A percentile compares a stretch with the other conserved stretches of the same genome.
phyloP scores from a whole-genome alignment of 768 basidiomycete genomes.

The Pisolithus tinctorius region DNA sequence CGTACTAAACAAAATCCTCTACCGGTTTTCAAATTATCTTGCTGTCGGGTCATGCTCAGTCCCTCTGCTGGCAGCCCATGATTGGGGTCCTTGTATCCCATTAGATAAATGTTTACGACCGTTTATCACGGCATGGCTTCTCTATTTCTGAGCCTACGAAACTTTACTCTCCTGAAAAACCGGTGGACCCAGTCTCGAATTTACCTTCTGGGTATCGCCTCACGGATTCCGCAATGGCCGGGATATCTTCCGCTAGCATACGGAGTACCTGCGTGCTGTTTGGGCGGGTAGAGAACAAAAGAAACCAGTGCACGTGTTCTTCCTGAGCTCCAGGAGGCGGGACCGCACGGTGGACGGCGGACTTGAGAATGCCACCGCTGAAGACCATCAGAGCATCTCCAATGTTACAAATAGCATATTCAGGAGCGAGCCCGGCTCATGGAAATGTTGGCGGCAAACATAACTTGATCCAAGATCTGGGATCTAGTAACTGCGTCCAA shows the following conservation, averaged over 20 bases:
- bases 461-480: too few relatives aligned
- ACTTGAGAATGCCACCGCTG: slow-evolving; percentile 57
- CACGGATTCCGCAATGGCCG: slow-evolving; percentile 41
- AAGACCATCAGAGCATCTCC: slow-evolving; percentile 58
- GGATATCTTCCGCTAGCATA: slow-evolving; percentile 46
- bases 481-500: too few relatives aligned
- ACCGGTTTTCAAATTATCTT: slow-evolving; percentile 2
- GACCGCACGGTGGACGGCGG: slow-evolving; percentile 58
- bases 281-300: slow-evolving; percentile 64
- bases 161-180: slow-evolving; percentile 35
- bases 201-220: slow-evolving; percentile 29
- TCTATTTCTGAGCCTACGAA: slow-evolving; percentile 36
- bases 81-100: slow-evolving; percentile 22
- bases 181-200: slow-evolving; percentile 32
- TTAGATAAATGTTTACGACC: neutral
- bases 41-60: slow-evolving; percentile 22
- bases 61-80: slow-evolving; percentile 25
- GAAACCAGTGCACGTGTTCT: slow-evolving; percentile 51
- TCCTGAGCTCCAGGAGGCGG: slow-evolving; percentile 56
- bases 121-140: slow-evolving; percentile 14
- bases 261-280: slow-evolving; percentile 45
- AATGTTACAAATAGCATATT: slow-evolving; percentile 54
- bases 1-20: too few relatives aligned
- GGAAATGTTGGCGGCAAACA: too few relatives aligned
- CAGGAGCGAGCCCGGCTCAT: too few relatives aligned